Base-by-base conservation (phyloP, 805 yeast species). In the Candida quercuum region DNA sequence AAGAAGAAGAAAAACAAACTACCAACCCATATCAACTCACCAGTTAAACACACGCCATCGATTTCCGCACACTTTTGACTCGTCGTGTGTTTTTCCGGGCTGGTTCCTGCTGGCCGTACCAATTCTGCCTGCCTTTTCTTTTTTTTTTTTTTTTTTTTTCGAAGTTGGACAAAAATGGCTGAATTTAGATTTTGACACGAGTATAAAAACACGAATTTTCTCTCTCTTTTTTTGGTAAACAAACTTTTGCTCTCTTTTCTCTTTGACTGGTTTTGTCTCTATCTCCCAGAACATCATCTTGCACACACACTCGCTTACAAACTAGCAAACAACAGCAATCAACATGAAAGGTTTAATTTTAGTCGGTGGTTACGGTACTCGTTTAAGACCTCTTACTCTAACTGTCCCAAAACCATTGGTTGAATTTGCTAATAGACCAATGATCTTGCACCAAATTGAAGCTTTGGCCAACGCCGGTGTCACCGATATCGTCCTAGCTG, bases 311-410 rank as follows among this genome's bases (percentile, higher is more conserved):
- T 27, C 14, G 17, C 19, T 36, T 12, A n/a, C 15, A 36, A 10
- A 6, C 17, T 6, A 13, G 14, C 21, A n/a, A 27, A 11, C 9
- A 24, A 26, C 16, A 36, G 13, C 6, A 18, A 22, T 7, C 49
- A 84, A 86, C 55, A 87, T 88, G 97, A 88, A 88, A 75, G 96
- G 95, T 64, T 80, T 91, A 68, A 91, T 91, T 76, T 81, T 91
- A 66, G 98, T 91, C 57, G 99, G 99, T 63, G 99, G 99, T 69
- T 93, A 89, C 75, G 99, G 99, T 76, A 93, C 99, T 60, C 93
- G 99, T 74, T 84, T 93, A 74, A 89, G 99, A 79, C 99, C 99
- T 47, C 75, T 93, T 59, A 89, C 98, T 46, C 73, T 89, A 56
- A 87, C 97, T 42, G 76, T 82, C 49, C 98, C 98, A 65, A 89